phyloP scores from a whole-genome alignment of 805 yeast genomes.

The Candida andamanensis region DNA sequence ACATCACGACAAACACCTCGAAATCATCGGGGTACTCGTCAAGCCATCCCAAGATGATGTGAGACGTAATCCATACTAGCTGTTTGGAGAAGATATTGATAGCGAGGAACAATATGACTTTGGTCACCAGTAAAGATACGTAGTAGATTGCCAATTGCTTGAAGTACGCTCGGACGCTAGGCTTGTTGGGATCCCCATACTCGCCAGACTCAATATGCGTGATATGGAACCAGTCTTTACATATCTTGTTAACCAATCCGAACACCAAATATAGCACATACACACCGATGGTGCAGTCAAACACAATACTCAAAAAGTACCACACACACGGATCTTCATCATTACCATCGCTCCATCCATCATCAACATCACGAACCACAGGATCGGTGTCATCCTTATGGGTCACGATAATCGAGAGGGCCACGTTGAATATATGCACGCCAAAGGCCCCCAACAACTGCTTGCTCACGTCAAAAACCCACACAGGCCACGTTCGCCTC shows the following conservation, averaged over 20 bases:
- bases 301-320: constrained; percentile 82
- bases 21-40: constrained; percentile 66
- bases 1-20: constrained; percentile 83
- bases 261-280: constrained; percentile 63
- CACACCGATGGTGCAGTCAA: constrained; percentile 93
- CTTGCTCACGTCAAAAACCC: constrained; percentile 87
- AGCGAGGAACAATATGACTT: constrained; percentile 52
- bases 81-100: constrained; percentile 62
- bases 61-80: constrained; percentile 51
- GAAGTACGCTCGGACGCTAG: constrained; percentile 46
- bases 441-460: constrained; percentile 86
- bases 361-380: constrained; percentile 24
- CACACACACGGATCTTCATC: constrained; percentile 71
- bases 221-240: constrained; percentile 38
- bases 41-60: constrained; percentile 78
- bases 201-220: constrained; percentile 49
- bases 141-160: constrained; percentile 73
- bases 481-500: constrained; percentile 79
- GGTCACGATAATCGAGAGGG: constrained; percentile 58
- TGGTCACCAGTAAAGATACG: constrained; percentile 59
- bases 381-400: constrained; percentile 9
- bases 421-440: constrained; percentile 72
- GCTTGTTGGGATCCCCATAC: constrained; percentile 63
- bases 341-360: constrained; percentile 16
- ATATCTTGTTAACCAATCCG: constrained; percentile 36